Base-by-base conservation (phyloP, 495 filamentous ascomycete genomes). In the Rostrohypoxylon terebratum region DNA sequence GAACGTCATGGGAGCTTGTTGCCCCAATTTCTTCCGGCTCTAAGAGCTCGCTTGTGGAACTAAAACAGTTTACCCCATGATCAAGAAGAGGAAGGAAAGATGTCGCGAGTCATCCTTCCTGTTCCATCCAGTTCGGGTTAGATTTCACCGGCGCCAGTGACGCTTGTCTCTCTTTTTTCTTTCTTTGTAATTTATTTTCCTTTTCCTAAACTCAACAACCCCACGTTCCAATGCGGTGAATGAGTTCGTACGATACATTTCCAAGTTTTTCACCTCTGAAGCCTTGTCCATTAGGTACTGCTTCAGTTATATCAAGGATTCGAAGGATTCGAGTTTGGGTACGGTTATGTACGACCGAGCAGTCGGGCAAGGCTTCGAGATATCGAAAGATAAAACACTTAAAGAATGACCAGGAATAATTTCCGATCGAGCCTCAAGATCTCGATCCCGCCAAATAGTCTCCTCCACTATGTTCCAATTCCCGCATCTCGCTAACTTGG, bases 391-490 rank as follows among this genome's bases (percentile, higher is more conserved):
- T 5, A 59, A 59, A 28, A 59, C 28, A 23, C n/a, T 42, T 25
- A 44, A 38, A 59, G 20, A 42, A 61, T 48, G 18, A 51, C 51
- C 16, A 57, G 13, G 61, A 42, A 28, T 61, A 57, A 62, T 65
- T 62, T 64, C 71, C 71, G 66, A 73, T 73, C 61, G 48, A 73
- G 71, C 65, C 71, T 73, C 61, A 66, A 44, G 60, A 69, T 62
- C 64, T 66, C 65, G 71, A 69, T 73, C 71, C 65, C 13, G 55
- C 59, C 13, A 33, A 55, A 69, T 23, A 61, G 66, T 54, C 47
- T 63, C 47, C 34, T 53, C 48, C 40, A 40, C 53, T 58, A 63
- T 21, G 18, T 18, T n/a, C 38, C n/a, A 51, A 33, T 61, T 57
- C 47, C 53, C 20, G 18, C 33, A 20, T 38, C 54, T 59, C 53